These are phyloP conservation scores for Debaryomycetaceae sp. DNA, from an alignment of 1,139 yeast species.

Conservation along the genomic window DNA sequence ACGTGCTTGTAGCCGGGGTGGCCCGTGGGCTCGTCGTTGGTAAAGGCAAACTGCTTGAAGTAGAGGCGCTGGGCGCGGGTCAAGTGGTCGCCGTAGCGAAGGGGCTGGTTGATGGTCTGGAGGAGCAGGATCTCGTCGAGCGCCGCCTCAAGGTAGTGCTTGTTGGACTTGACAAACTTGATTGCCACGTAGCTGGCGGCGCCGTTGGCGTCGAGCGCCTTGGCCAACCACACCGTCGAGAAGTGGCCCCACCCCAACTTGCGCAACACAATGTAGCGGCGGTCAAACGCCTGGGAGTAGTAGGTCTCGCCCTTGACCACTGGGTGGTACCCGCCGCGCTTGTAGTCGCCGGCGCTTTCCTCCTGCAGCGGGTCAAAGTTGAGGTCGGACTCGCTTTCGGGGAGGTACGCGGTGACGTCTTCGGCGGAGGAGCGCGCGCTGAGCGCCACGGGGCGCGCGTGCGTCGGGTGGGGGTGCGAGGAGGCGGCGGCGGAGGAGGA, in stretches of 20 bases:
- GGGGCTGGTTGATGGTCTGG: conserved; percentile 17
- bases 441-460: neutral
- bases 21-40: conserved; percentile 10
- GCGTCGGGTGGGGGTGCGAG: neutral
- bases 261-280: conserved; percentile 30
- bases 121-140: conserved; percentile 38
- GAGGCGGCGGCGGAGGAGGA: neutral
- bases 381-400: conserved; percentile 25
- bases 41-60: conserved; percentile 11
- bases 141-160: conserved; percentile 40
- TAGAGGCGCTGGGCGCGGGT: conserved; percentile 15
- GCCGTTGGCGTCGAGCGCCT: conserved; percentile 14
- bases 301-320: conserved; percentile 37
- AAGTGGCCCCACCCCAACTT: conserved; percentile 85
- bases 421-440: conserved; percentile 4
- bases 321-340: conserved; percentile 41
- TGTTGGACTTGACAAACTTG: conserved; percentile 37
- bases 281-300: conserved; percentile 21
- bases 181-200: conserved; percentile 35
- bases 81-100: conserved; percentile 20
- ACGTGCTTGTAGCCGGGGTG: conserved; percentile 39
- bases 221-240: conserved; percentile 83
- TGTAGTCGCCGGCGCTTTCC: conserved; percentile 35
- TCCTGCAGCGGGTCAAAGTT: conserved; percentile 33
- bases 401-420: conserved; percentile 12